Percentiles rank a stretch among this genome's conserved stretches.
phyloP scores from a whole-genome alignment of 768 basidiomycete species.

The Sporobolomyces phaffii region DNA sequence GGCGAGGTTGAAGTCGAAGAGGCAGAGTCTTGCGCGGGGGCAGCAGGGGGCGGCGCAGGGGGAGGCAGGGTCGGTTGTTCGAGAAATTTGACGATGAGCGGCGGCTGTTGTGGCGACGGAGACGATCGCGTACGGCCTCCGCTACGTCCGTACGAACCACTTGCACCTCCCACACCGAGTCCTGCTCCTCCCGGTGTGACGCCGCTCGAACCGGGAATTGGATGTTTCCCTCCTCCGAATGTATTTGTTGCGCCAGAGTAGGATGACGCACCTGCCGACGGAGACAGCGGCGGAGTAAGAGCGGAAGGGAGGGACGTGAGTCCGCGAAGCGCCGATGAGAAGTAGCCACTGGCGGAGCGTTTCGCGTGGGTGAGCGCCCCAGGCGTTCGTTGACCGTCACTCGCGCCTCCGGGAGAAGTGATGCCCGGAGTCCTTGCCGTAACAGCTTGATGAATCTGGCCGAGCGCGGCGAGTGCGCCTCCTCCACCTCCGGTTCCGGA shows the following conservation, averaged over 20 bases:
- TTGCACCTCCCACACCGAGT: too few relatives aligned
- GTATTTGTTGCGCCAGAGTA: background rate
- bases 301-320: conserved; percentile 9
- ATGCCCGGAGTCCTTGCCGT: background rate
- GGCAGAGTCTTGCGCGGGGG: background rate
- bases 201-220: conserved; percentile 1
- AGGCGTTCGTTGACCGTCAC: background rate
- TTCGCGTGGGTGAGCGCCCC: conserved; percentile 27
- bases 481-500: background rate
- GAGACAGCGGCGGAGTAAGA: conserved; percentile 25
- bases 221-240: background rate
- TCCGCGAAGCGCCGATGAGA: conserved; percentile 19
- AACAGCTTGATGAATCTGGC: conserved; percentile 15
- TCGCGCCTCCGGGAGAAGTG: background rate
- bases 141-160: background rate
- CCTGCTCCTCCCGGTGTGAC: background rate
- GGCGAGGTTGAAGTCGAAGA: background rate
- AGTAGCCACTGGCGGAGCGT: conserved; percentile 32
- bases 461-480: conserved; percentile 28
- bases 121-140: background rate
- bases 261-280: conserved; percentile 15
- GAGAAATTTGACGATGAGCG: conserved; percentile 31
- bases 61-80: conserved; percentile 11
- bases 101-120: conserved; percentile 9
- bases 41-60: background rate